Base-by-base conservation (phyloP, 2,329 filamentous ascomycete genomes). In the Penicillium sp. region DNA sequence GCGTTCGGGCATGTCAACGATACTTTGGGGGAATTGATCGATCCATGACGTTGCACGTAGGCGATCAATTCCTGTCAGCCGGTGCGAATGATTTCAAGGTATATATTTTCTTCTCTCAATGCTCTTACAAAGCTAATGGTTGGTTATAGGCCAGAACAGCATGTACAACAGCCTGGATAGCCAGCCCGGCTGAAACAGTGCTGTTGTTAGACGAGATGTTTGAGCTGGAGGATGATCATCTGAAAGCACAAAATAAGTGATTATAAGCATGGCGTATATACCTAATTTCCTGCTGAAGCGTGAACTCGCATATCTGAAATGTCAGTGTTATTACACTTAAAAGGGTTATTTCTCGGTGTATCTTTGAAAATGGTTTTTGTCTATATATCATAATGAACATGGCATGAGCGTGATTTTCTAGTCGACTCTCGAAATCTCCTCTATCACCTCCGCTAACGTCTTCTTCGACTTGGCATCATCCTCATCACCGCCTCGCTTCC, bases 1-100 rank as follows among this genome's bases (percentile, higher is more conserved):
- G 94, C 62, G 94, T 99, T 2, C 82, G 89, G 33, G 91, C 92
- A 3, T 97, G 92, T 70, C 94, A 99, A 77, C 83, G 87, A 57
- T 96, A 91, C 79, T 96, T 97, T 70, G 89, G 88, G 3, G 84
- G 80, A 1, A 83, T 97, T 64, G 79, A 82, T 50, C 89, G 86
- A 3, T 84, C 87, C 62, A 88, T 89, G 67, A 97, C 92, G 8
- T 79, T 99, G 57, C 94, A 99, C 74, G 90, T 99, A 4, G 94
- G 94, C 14, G 85, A 99, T 74, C 94, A 99, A 75, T 99, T 99
- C 72, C 77, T 99, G 61, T 96, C 90, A 60, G 93, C 93, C 3
- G 92, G 92, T 0, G 91, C 91, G 16, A 99, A 99, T 74, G 94
- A 99, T 74, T 99, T 97, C 79, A 96, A 97, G 78, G 90, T 80